Conservation (phyloP, 441 rosid genomes). For the Mallotus japonicus region DNA sequence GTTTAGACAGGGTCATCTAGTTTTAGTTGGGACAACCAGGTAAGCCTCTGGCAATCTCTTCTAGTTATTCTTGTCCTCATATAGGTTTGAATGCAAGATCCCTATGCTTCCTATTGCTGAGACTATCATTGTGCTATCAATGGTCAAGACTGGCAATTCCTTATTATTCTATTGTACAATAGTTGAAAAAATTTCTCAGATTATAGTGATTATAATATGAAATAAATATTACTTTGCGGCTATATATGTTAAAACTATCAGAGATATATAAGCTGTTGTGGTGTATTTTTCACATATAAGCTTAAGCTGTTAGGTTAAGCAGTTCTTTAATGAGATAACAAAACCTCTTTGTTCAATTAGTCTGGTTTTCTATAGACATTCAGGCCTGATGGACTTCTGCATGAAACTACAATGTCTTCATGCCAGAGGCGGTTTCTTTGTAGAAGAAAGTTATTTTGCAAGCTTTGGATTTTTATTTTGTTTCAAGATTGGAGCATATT, state of each 20-base stretch:
- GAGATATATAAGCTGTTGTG: neutral
- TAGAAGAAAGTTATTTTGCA: too few relatives aligned
- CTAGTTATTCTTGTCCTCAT: neutral
- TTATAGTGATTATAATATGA: neutral
- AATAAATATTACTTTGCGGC: neutral
- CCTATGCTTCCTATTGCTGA: neutral
- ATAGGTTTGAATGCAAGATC: neutral
- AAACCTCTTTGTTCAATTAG: neutral
- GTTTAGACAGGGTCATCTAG: conserved; percentile 52
- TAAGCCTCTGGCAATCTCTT: conserved; percentile 22
- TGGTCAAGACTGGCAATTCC: neutral
- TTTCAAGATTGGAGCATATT: too few relatives aligned
- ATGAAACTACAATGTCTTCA: neutral
- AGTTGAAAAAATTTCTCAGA: neutral
- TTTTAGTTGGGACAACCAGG: conserved; percentile 73
- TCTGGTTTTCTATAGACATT: neutral
- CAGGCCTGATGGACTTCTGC: neutral
- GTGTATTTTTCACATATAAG: neutral
- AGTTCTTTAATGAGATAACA: neutral
- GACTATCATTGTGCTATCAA: neutral
- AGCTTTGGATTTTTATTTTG: too few relatives aligned
- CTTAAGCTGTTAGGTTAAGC: neutral
- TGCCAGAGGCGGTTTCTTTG: neutral
- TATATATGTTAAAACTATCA: neutral
- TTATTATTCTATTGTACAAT: neutral